Evolutionary conservation across 1,284 basidiomycete genomes (phyloP), one percentile per base, ranked within the genome.

Genomic region (Lignosus rhinocerotis): DNA sequence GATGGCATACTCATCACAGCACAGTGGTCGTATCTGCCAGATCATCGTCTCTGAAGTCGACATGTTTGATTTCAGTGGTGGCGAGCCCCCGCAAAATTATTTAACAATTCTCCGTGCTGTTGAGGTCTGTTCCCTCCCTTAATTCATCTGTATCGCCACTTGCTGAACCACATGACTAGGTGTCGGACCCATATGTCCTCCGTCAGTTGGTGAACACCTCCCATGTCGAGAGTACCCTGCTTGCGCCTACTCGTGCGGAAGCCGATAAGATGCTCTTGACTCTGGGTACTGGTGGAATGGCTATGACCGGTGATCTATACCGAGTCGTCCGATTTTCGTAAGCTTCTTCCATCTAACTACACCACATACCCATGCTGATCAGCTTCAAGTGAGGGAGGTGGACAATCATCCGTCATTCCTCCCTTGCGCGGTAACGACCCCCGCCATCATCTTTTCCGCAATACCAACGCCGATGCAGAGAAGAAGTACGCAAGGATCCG

Each of bases 21-120:
- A 12, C 54, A 79, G 79, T 66, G 60, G 61, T 14, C 33, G 17
- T 12, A 64, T 80, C 16, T 77, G 75, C 16, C 75, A 76, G 2
- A 83, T 95, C 60, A 80, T 92, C 61, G 84, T 88, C 47, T 80
- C 83, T 34, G 78, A 84, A 53, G 84, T 80, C 32, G 94, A 96
- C 69, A 58, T 88, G 25, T 94, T 93, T 69, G 90, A 95, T 68
- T 96, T 83, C 67, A 81, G 80, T 44, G 59, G 66, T 1, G 89
- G 93, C 53, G 87, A 93, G 71, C 86, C 88, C 17, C 78, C 81
- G 25, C 64, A 74, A 11, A 66, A 80, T 21, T 77, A 88, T 51
- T 73, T 85, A 10, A 98, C 96, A 2, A 82, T 96, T 31, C 78
- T 96, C 32, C 89, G 94, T 21, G 90, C 89, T n/a, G 79, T 98